Percentiles rank a stretch among this genome's conserved stretches.
Evolutionary conservation across 179 eudicot genomes (phyloP).

Genomic region (Gypsophila paniculata): DNA sequence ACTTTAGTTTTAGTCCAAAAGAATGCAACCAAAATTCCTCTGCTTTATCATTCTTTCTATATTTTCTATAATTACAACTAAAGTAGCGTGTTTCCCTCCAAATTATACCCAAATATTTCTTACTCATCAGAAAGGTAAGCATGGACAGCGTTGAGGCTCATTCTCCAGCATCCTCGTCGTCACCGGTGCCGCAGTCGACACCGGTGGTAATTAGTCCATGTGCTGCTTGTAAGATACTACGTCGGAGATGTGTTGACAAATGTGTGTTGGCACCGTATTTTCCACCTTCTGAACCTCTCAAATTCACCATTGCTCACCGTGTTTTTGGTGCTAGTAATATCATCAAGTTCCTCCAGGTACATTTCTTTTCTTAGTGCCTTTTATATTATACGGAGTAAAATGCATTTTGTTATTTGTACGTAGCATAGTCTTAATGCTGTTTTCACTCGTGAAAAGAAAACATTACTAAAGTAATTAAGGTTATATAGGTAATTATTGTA

Average conservation of each 20-base stretch:
- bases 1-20: not conserved
- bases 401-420: too few relatives aligned
- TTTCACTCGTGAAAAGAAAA: too few relatives aligned
- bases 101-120: too few relatives aligned
- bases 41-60: not conserved
- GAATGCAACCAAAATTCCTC: not conserved
- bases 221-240: conserved; percentile 69
- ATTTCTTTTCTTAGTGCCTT: not conserved
- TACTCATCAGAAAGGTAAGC: not conserved
- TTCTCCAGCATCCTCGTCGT: conserved; percentile 19
- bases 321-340: conserved; percentile 82
- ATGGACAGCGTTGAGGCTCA: conserved; percentile 23
- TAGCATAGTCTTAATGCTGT: too few relatives aligned
- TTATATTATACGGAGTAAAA: too few relatives aligned
- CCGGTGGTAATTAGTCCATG: conserved; percentile 53
- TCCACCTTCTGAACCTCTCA: conserved; percentile 68
- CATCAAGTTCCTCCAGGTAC: conserved; percentile 68
- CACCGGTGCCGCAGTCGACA: conserved; percentile 9
- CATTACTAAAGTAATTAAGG: too few relatives aligned
- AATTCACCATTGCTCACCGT: conserved; percentile 68
- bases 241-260: conserved; percentile 54
- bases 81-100: conserved; percentile 18
- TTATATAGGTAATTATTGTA: too few relatives aligned
- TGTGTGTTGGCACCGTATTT: conserved; percentile 66
- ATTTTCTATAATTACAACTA: not conserved